These are phyloP conservation scores for Skeletonema grethae DNA, from an alignment of 108 stramenopile species.

Conservation along the genomic window DNA sequence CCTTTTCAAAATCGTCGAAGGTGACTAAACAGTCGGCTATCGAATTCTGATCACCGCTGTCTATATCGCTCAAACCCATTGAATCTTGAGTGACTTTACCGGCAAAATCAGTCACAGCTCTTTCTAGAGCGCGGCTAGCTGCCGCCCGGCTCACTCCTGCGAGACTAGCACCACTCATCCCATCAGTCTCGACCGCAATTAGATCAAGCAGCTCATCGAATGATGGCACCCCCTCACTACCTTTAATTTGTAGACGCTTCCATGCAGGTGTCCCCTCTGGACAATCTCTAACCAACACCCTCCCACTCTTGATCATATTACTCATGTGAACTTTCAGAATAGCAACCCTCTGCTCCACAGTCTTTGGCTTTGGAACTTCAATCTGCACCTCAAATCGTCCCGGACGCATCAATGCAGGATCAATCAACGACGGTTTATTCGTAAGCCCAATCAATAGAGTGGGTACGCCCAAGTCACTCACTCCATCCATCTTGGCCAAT, in stretches of 20 bases:
- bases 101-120: slow-evolving; percentile 69
- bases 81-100: slow-evolving; percentile 25
- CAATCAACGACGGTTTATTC: slow-evolving; percentile 89
- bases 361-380: slow-evolving; percentile 82
- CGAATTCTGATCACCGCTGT: slow-evolving; percentile 16
- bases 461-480: slow-evolving; percentile 80
- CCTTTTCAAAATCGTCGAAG: slow-evolving; percentile 62
- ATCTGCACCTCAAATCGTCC: slow-evolving; percentile 90
- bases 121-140: slow-evolving; percentile 75
- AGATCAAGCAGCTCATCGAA: slow-evolving; percentile 63
- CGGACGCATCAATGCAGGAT: slow-evolving; percentile 79
- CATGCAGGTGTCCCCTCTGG: slow-evolving; percentile 61
- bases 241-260: slow-evolving; percentile 6
- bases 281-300: slow-evolving; percentile 74
- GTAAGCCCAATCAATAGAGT: slow-evolving; percentile 94
- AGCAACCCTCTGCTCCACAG: slow-evolving; percentile 65
- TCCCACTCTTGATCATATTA: slow-evolving; percentile 72
- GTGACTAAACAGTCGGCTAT: slow-evolving; percentile 78
- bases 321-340: slow-evolving; percentile 81
- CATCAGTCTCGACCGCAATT: slow-evolving; percentile 71
- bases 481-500: slow-evolving; percentile 95
- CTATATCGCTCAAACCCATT: neutral
- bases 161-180: slow-evolving; percentile 78
- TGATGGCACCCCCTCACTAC: slow-evolving; percentile 30
- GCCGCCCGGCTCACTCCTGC: slow-evolving; percentile 83